phyloP scores from a whole-genome alignment of 345 rosid genomes.

The Excoecaria cochinchinensis region DNA sequence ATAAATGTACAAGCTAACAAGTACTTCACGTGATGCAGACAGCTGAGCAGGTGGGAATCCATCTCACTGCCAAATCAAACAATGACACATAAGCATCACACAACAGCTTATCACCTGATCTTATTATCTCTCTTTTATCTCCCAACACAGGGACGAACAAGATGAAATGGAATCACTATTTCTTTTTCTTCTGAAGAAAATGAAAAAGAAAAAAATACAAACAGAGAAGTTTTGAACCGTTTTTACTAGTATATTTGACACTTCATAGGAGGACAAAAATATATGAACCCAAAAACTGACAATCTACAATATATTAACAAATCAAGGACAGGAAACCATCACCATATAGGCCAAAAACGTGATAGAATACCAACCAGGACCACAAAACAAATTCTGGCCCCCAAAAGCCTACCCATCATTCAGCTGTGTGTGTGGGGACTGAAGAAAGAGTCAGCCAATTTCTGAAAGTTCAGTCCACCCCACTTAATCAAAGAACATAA shows the following conservation, averaged over 20 bases:
- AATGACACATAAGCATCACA: conserved; percentile 10
- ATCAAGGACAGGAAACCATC: background rate
- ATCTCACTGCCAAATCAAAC: conserved; percentile 9
- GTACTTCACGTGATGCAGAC: conserved; percentile 23
- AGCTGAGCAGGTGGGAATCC: conserved; percentile 24
- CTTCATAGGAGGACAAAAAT: background rate
- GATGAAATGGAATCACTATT: background rate
- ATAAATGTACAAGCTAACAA: background rate
- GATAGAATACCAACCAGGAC: background rate
- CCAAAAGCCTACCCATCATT: background rate
- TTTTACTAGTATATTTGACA: background rate
- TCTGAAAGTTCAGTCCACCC: background rate
- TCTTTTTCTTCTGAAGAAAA: background rate
- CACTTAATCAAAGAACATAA: background rate
- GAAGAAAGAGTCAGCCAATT: background rate
- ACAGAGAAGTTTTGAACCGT: too few relatives aligned
- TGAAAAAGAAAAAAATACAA: too few relatives aligned
- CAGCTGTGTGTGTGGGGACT: background rate
- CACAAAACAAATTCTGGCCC: background rate
- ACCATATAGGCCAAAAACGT: background rate
- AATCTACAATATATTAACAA: background rate
- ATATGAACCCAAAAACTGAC: background rate
- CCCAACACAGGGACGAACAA: too few relatives aligned
- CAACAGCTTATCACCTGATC: background rate
- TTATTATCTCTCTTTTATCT: background rate